phyloP scores from a whole-genome alignment of 2,329 filamentous ascomycete genomes.

The Apiospora malaysiana region DNA sequence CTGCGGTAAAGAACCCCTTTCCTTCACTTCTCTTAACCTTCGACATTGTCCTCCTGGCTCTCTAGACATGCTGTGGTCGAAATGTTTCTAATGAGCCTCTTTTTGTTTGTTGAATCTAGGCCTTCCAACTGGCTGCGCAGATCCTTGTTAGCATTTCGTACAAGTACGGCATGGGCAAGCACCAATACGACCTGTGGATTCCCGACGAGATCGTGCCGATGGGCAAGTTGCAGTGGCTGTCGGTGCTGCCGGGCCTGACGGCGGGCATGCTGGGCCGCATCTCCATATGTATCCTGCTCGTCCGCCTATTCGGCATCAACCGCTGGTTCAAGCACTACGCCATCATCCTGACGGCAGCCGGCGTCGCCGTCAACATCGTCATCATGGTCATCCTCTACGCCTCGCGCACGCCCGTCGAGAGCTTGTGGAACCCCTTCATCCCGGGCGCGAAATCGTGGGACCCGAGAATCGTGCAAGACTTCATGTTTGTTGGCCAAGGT shows the following conservation, averaged over 20 bases:
- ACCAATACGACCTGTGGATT: slow-evolving; percentile 20
- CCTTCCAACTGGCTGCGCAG: slow-evolving; percentile 17
- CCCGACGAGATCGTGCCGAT: slow-evolving; percentile 22
- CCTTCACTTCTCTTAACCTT: not conserved
- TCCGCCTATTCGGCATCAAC: slow-evolving; percentile 15
- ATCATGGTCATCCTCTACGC: not conserved
- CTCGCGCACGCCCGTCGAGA: not conserved
- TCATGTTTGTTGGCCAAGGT: not conserved
- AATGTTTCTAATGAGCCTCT: not conserved
- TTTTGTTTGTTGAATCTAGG: not conserved
- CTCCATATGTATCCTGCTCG: slow-evolving; percentile 19
- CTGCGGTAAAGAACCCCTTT: not conserved
- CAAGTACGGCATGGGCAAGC: slow-evolving; percentile 28
- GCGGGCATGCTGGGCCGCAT: not conserved
- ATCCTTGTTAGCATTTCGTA: slow-evolving; percentile 3
- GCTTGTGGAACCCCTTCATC: not conserved
- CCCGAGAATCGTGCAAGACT: not conserved
- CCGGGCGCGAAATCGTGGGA: slow-evolving; percentile 4
- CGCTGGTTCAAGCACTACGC: slow-evolving; percentile 10
- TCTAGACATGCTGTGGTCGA: too few species aligned
- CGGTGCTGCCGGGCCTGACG: slow-evolving; percentile 2
- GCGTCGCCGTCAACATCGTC: not conserved
- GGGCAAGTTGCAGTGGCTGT: slow-evolving; percentile 13
- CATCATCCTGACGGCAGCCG: not conserved
- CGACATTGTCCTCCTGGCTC: too few species aligned